Base-by-base conservation (phyloP, 2,329 filamentous ascomycete species). In the Thielaviopsis euricoi region DNA sequence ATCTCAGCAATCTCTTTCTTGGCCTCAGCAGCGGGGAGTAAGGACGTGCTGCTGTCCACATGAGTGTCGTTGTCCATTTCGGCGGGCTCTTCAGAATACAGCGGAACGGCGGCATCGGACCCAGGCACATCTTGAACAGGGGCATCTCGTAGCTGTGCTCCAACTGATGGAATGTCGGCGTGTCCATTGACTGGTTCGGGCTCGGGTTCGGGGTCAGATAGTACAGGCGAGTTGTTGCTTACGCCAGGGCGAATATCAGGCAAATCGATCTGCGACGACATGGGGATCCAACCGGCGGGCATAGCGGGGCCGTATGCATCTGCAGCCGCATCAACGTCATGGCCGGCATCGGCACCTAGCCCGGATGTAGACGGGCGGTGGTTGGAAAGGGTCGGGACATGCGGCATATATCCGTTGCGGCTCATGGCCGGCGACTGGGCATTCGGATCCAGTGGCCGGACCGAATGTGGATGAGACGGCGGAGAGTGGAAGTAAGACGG, bases 251-350 rank as follows among this genome's bases (percentile, higher is more conserved):
- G 48, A 15, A 57, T 48, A 53, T 60, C 58, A 15, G 58, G 58
- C 12, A 58, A 21, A 19, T 60, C 58, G 37, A 60, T 51, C 25
- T 60, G 58, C 12, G 58, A 60, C 19, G 58, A 60, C 17, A 60
- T 55, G 22, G 57, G 55, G 51, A 60, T 57, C 58, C 58, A 60
- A n/a, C 58, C 58, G 12, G 53, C 52, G 3, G 58, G 58, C 21
- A 33, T 10, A n/a, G 37, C 37, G 37, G 37, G 37, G 37, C 37
- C 37, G 37, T 43, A 12, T 43, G 7, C 37, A 43, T n/a, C 37
- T 15, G 15, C 37, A 43, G 37, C 37, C 4, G 37, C 37, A 43
- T 43, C 37, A 7, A 7, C 37, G 17, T 43, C 37, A 43, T n/a
- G 15, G 17, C 17, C 17, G 37, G 37, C 17, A 43, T 15, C 37